Evolutionary conservation across 164 flowering plant species (phyloP), one percentile per base, ranked within the genome.

Genomic region (Taxillus chinensis): DNA sequence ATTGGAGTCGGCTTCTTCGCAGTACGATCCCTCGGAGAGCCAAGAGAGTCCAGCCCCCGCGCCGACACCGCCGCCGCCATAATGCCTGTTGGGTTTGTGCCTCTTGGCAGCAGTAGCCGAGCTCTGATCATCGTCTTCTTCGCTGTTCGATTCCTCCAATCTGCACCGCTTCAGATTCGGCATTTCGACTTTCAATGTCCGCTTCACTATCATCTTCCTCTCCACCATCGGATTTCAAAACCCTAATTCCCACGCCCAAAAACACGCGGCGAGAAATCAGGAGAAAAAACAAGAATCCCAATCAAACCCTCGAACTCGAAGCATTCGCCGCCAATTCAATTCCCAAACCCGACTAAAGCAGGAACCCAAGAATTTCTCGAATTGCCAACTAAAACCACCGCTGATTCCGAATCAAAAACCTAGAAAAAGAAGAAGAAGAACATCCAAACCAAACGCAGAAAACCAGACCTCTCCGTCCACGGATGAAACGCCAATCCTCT

Each of bases 81-180:
- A 48, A 49, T 42, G 52, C 27, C 66, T 75, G 14, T 57, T 67
- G 49, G 55, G 40, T 67, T 68, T 77, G 50, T 52, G 68, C 16
- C 58, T 77, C 81, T 80, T 79, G 46, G 60, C 59, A 55, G 60
- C 59, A 55, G 53, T 57, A 13, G 65, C 57, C 62, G 41, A 57
- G 3, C 3, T 52, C 49, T 39, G 52, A 49, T 42, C 16, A 60
- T 64, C 75, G 12, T 62, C 73, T 0, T 66, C 70, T 7, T 75
- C 75, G 13, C 39, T 48, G 10, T 45, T 67, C 5, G 62, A 49
- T 10, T 66, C 70, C 15, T 71, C 78, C 0, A 64, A 63, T 68
- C 69, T 79, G 65, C 82, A 70, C 38, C 80, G 70, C 65, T 80
- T 77, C 62, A 82, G 60, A 59, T 62, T 70, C 74, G 75, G 81